Percentiles rank a stretch among this genome's conserved stretches.
Evolutionary conservation across 2,329 filamentous ascomycete genomes (phyloP).

Genomic region (Diaporthe velutina): DNA sequence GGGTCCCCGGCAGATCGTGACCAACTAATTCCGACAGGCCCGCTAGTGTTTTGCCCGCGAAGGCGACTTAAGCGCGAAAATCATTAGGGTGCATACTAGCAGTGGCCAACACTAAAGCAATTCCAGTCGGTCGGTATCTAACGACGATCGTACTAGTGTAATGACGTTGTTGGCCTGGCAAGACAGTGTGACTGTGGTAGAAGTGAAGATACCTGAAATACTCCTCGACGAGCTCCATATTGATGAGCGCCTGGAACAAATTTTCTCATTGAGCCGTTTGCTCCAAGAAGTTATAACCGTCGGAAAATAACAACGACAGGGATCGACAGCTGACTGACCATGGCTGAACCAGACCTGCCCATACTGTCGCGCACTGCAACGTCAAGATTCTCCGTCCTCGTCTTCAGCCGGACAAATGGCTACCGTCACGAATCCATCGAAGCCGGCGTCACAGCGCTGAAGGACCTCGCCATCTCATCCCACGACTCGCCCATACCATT

Average conservation of each 20-base stretch:
- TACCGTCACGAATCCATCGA: constrained; percentile 57
- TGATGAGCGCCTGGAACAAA: neutral
- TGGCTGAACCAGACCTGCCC: constrained; percentile 12
- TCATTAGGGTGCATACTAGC: neutral
- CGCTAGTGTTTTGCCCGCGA: neutral
- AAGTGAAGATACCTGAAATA: neutral
- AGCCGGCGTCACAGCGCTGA: constrained; percentile 50
- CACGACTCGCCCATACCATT: constrained; percentile 45
- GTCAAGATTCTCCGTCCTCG: constrained; percentile 48
- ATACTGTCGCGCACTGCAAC: constrained; percentile 3
- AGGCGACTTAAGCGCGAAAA: constrained; percentile 11
- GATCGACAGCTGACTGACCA: neutral
- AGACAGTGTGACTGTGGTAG: too few species aligned
- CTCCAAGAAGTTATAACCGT: neutral
- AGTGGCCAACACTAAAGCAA: neutral
- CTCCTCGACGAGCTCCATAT: neutral
- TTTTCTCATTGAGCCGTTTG: neutral
- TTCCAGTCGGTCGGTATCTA: constrained; percentile 5
- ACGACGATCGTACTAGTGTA: neutral
- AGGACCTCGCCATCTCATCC: constrained; percentile 46
- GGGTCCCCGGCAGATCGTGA: neutral
- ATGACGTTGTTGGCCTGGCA: constrained; percentile 1
- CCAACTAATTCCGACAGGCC: neutral
- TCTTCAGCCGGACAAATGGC: constrained; percentile 54
- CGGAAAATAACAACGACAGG: neutral